Base-by-base conservation (phyloP, 2,329 filamentous ascomycete genomes). In the Xylariales sp. region DNA sequence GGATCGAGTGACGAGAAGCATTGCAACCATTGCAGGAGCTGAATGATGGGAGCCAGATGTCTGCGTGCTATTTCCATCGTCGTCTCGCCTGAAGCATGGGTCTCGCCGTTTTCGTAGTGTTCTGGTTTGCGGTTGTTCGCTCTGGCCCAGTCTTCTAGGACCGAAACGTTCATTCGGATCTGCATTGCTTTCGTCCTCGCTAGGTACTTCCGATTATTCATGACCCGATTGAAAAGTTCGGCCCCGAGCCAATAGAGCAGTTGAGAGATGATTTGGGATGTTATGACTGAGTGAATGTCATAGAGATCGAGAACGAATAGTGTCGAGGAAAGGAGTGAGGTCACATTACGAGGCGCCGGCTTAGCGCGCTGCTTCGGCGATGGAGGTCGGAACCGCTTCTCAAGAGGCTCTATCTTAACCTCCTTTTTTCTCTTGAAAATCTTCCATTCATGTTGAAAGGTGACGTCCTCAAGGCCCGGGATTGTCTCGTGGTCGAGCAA, bases 401-500 rank as follows among this genome's bases (percentile, higher is more conserved):
- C 95, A 1, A 91, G 85, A 0, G 95, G 93, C 78, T 98, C 94
- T 62, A 93, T 91, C 80, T 97, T 97, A 46, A 94, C 90, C 73
- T 97, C 94, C 69, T 91, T 89, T 80, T 97, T 98, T 64, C 92
- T 89, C 77, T 96, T 94, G 82, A 99, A 97, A 45, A 99, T 86
- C 75, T 97, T 97, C 96, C 96, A 99, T 78, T 99, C 96, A 77
- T 98, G 94, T 78, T 98, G 95, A 76, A 99, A 99, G 5, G 93
- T 91, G 67, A 99, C 93, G 76, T 97, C 95, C 77, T 98, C 95
- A 72, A 99, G 96, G 0, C 96, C 96, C 1, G 96, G 95, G 70
- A 99, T 99, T 0, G 94, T 97, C 81, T 99, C 96, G 79, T 98
- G 95, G 75, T 99, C 96, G 57, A 99, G 86, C 92, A 99, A 97